These are phyloP conservation scores for Fusarium verticillioides DNA, from an alignment of 2,329 filamentous ascomycete species.

Conservation along the genomic window DNA sequence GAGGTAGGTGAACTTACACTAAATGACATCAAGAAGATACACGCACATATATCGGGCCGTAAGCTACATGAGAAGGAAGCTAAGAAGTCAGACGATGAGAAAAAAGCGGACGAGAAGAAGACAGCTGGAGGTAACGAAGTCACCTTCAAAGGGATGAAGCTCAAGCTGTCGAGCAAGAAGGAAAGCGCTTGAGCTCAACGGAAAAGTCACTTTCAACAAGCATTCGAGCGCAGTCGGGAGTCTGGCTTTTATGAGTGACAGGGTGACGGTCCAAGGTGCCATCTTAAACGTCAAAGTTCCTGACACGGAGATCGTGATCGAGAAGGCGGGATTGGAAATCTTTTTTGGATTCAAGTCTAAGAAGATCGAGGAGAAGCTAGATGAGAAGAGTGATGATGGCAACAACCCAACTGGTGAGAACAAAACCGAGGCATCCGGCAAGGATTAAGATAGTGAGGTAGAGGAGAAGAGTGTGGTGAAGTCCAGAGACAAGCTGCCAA, in stretches of 20 bases:
- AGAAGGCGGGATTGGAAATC: not conserved
- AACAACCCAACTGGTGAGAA: not conserved
- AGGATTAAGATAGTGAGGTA: rapidly evolving
- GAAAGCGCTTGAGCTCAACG: not conserved
- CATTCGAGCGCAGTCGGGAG: not conserved
- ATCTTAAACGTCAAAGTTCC: not conserved
- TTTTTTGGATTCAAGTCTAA: not conserved
- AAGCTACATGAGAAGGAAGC: rapidly evolving
- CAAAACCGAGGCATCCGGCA: rapidly evolving
- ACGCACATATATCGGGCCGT: not conserved
- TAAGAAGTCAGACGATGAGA: not conserved
- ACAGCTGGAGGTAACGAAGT: not conserved
- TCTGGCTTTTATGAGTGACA: not conserved
- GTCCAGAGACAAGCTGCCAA: rapidly evolving
- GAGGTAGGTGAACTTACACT: not conserved
- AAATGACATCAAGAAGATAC: not conserved
- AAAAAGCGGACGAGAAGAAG: not conserved
- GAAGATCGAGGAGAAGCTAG: not conserved
- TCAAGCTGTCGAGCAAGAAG: not conserved
- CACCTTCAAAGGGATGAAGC: not conserved
- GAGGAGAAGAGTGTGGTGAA: not conserved
- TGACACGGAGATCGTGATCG: not conserved
- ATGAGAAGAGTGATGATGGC: rapidly evolving
- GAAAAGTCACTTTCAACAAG: not conserved
- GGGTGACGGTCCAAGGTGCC: not conserved